Base-by-base conservation (phyloP, 352 stramenopile genomes). In the Phytophthora pinifolia region DNA sequence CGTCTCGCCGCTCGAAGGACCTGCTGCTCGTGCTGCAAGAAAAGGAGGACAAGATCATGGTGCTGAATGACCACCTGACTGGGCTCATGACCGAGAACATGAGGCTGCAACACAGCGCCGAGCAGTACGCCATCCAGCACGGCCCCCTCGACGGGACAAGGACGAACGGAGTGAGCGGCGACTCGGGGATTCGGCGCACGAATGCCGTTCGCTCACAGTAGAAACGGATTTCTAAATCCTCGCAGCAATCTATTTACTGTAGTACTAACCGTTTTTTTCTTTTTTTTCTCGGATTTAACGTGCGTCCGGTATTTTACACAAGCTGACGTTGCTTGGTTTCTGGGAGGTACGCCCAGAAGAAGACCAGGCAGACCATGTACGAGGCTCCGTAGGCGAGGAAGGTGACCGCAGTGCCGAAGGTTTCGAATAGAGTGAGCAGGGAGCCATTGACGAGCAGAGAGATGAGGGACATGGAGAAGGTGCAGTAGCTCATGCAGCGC, bases 401-500 rank as follows among this genome's bases (percentile, higher is more conserved):
- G 6, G 85, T 94, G 9, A 65, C 58, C 15, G 76, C 67, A 0
- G 77, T 88, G 22, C 85, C 80, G 9, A 90, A 55, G 38, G 56
- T 63, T 55, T 90, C 70, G 38, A 94, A 94, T 12, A 92, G 63
- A 34, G 80, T 76, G 12, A 94, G 72, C 70, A 94, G 66, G 38
- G 82, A 79, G 36, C 85, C 85, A 55, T 94, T 94, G 31, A 92
- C 74, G 39, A 92, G 67, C 46, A 92, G 65, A 46, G 85, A 92
- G 44, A 92, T 83, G 45, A 91, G 72, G 45, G 84, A 94, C 84
- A 94, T 94, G 34, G 82, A 64, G 59, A 94, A 94, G 34, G 84
- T 94, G 58, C 84, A 94, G 69, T 91, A 92, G 73, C 84, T 92
- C 82, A 92, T 94, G 75, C 89, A 92, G 17, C 70, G 63, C 22